Conservation (phyloP, 2,329 filamentous ascomycete species). For the Aschersonia sp. region DNA sequence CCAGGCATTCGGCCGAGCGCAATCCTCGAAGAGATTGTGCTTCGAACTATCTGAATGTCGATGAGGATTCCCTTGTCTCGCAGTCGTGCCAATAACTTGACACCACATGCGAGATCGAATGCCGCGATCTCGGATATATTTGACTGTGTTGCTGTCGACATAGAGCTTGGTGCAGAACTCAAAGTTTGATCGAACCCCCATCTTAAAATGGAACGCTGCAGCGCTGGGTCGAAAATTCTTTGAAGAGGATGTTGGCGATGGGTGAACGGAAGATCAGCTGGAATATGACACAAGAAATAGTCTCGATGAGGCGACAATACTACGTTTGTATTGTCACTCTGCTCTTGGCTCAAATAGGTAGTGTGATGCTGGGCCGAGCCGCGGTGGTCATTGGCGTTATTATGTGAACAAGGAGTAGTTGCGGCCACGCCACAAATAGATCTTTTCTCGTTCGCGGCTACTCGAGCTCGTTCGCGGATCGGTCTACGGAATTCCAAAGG, state of each 20-base stretch:
- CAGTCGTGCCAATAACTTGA: conserved; percentile 19
- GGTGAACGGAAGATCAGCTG: conserved; percentile 24
- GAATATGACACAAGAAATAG: conserved; percentile 12
- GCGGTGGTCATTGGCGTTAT: too few species aligned
- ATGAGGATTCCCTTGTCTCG: conserved; percentile 20
- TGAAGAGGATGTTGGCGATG: conserved; percentile 31
- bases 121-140: conserved; percentile 6
- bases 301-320: neutral
- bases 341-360: too few species aligned
- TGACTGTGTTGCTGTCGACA: conserved; percentile 2
- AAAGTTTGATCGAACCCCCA: conserved; percentile 29
- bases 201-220: conserved; percentile 26
- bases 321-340: too few species aligned
- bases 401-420: too few species aligned
- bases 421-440: too few species aligned
- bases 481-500: neutral
- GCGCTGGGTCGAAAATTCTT: conserved; percentile 25
- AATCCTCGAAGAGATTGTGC: conserved; percentile 14
- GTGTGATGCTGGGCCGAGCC: too few species aligned
- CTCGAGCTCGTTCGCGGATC: neutral
- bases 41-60: conserved; percentile 15
- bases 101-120: conserved; percentile 21
- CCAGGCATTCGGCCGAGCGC: conserved; percentile 14
- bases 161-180: conserved; percentile 8
- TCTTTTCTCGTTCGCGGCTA: neutral